Evolutionary conservation across 495 filamentous ascomycete genomes (phyloP).

Genomic region (Podospora comata): DNA sequence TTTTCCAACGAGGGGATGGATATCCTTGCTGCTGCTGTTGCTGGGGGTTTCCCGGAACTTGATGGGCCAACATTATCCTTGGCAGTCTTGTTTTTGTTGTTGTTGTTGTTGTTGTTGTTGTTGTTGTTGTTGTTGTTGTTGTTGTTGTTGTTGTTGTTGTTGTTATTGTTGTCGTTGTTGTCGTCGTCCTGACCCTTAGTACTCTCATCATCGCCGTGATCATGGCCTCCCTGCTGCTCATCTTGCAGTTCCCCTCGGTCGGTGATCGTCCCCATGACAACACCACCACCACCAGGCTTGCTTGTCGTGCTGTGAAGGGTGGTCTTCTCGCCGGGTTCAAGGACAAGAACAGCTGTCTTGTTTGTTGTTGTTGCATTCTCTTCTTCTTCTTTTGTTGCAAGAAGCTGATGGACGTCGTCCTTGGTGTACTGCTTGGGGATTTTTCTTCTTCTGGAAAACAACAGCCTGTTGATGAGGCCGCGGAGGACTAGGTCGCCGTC

Average conservation of each 20-base stretch:
- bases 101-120: too few relatives aligned
- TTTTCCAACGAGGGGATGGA: not conserved
- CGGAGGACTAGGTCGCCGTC: slow-evolving; percentile 46
- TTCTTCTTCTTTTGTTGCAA: not conserved
- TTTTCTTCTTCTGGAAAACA: not conserved
- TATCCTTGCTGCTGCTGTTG: not conserved
- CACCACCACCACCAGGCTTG: not conserved
- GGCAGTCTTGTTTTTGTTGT: too few relatives aligned
- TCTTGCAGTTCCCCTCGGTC: too few relatives aligned
- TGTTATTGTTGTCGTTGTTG: not conserved
- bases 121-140: too few relatives aligned
- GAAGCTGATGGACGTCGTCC: not conserved
- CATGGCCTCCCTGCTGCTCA: too few relatives aligned
- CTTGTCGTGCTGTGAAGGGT: not conserved
- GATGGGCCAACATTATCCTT: not conserved
- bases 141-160: not conserved
- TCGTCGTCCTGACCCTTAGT: not conserved
- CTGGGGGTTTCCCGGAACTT: not conserved
- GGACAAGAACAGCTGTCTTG: not conserved
- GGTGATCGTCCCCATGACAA: too few relatives aligned
- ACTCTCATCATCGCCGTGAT: too few relatives aligned
- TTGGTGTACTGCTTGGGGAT: not conserved
- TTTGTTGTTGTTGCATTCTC: not conserved
- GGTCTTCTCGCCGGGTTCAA: not conserved
- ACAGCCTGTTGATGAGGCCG: not conserved